phyloP scores from a whole-genome alignment of 2,329 filamentous ascomycete species.

The Epicoccum nigrum region DNA sequence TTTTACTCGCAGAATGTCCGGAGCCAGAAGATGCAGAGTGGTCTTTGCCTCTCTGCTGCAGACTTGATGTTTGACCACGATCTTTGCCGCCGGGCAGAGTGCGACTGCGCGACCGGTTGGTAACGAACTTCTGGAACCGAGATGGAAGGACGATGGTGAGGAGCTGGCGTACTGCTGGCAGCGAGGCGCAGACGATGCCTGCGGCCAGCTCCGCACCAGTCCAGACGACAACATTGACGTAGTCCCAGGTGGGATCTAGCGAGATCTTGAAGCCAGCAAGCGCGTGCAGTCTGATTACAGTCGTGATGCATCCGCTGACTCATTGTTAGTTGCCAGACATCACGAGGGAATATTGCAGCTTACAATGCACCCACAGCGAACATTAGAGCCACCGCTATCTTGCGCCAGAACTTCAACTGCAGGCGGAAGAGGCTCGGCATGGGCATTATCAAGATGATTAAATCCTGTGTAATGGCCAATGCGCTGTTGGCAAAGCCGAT shows the following conservation, averaged over 20 bases:
- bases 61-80: background rate
- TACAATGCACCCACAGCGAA: slow-evolving; percentile 31
- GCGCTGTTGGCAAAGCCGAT: slow-evolving; percentile 30
- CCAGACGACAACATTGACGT: slow-evolving; percentile 31
- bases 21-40: background rate
- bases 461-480: slow-evolving; percentile 26
- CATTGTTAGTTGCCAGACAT: background rate
- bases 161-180: slow-evolving; percentile 33
- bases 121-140: background rate
- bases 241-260: slow-evolving; percentile 38
- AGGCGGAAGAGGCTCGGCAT: slow-evolving; percentile 23
- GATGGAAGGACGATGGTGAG: slow-evolving; percentile 16
- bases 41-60: background rate
- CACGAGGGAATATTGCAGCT: background rate
- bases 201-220: slow-evolving; percentile 34
- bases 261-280: slow-evolving; percentile 31
- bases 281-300: slow-evolving; percentile 30
- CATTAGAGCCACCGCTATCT: slow-evolving; percentile 30
- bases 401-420: slow-evolving; percentile 24
- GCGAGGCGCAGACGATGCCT: slow-evolving; percentile 30
- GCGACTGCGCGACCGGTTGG: slow-evolving; percentile 8
- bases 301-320: slow-evolving; percentile 23
- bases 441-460: slow-evolving; percentile 32
- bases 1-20: background rate
- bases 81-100: background rate